Conservation (phyloP, 1,284 basidiomycete genomes). For the Cryptococcus floricola region DNA sequence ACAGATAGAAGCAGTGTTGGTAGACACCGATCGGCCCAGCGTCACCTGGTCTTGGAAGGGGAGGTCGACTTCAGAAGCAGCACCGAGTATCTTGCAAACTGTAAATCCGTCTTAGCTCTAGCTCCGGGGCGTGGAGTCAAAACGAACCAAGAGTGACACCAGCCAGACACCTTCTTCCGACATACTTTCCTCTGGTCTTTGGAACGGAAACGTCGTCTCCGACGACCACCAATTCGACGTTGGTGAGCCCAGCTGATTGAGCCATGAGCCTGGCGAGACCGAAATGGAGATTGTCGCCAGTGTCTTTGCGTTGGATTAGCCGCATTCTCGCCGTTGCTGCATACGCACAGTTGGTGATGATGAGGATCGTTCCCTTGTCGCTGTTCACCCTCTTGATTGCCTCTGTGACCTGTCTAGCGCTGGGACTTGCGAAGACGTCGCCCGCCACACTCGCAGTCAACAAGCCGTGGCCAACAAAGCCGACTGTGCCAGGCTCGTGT, state of each 20-base stretch:
- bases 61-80: slow-evolving; percentile 36
- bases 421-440: slow-evolving; percentile 55
- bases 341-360: slow-evolving; percentile 51
- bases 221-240: slow-evolving; percentile 52
- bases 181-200: slow-evolving; percentile 49
- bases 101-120: not conserved
- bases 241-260: slow-evolving; percentile 39
- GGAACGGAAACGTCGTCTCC: slow-evolving; percentile 54
- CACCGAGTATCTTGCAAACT: slow-evolving; percentile 48
- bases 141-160: slow-evolving; percentile 46
- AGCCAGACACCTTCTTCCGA: slow-evolving; percentile 52
- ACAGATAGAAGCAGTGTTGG: slow-evolving; percentile 51
- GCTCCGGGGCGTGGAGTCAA: not conserved
- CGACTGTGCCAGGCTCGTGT: slow-evolving; percentile 50
- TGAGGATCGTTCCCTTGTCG: slow-evolving; percentile 47
- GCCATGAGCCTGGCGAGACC: slow-evolving; percentile 48
- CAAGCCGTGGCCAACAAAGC: slow-evolving; percentile 50
- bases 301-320: slow-evolving; percentile 24
- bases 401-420: slow-evolving; percentile 52
- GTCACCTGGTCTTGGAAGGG: slow-evolving; percentile 33
- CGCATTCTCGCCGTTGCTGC: not conserved
- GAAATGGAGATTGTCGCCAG: slow-evolving; percentile 54
- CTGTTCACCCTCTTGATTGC: slow-evolving; percentile 50
- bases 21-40: slow-evolving; percentile 35
- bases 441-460: slow-evolving; percentile 51